phyloP scores from a whole-genome alignment of 176 grass and related monocot species.

The Carex pumila region DNA sequence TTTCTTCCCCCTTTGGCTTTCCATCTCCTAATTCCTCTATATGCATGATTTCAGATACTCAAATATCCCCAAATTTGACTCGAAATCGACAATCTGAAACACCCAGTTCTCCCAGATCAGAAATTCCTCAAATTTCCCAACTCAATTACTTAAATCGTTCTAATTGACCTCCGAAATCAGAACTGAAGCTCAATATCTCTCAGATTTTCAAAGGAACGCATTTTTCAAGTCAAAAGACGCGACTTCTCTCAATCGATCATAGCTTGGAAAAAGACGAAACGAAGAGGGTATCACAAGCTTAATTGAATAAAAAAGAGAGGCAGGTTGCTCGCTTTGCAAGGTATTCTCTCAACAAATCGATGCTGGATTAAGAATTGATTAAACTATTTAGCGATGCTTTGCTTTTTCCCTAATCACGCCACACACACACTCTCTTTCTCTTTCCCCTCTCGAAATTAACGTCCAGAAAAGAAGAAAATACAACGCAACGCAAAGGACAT shows the following conservation, averaged over 20 bases:
- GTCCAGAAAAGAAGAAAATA: not conserved
- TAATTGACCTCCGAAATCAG: not conserved
- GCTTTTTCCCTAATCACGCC: not conserved
- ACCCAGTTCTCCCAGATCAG: not conserved
- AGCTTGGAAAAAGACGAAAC: not conserved
- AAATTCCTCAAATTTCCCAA: slow-evolving; percentile 4
- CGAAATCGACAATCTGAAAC: not conserved
- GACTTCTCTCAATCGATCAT: not conserved
- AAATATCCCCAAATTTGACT: slow-evolving; percentile 4
- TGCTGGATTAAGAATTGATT: slow-evolving; percentile 8
- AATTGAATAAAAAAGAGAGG: not conserved
- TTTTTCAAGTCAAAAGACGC: not conserved
- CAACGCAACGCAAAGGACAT: not conserved
- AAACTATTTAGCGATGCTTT: not conserved
- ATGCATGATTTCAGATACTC: slow-evolving; percentile 29
- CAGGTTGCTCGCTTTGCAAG: slow-evolving; percentile 15
- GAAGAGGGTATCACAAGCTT: slow-evolving; percentile 6
- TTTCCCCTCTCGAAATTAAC: not conserved
- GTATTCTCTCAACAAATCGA: not conserved
- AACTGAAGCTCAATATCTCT: not conserved
- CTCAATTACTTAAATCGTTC: not conserved
- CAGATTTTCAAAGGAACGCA: not conserved
- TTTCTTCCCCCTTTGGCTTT: slow-evolving; percentile 7
- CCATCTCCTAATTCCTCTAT: slow-evolving; percentile 55
- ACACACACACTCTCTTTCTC: not conserved